A percentile compares a stretch with the other conserved stretches of the same genome.
These are phyloP conservation scores for Closterium sp. DNA, from an alignment of 139 green algal species.

Conservation along the genomic window DNA sequence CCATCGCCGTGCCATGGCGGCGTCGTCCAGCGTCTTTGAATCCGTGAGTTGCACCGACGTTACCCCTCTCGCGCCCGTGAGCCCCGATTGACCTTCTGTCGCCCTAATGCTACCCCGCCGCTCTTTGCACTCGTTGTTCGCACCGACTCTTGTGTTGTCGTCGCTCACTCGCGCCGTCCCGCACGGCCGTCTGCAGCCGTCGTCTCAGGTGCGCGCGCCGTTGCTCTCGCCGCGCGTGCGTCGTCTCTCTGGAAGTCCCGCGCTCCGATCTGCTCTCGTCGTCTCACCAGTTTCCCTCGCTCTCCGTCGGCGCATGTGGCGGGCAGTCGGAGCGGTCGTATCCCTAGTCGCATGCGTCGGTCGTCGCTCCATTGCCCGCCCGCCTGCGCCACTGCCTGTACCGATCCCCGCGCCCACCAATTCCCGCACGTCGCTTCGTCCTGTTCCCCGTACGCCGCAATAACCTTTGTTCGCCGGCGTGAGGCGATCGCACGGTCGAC, in stretches of 20 bases:
- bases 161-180: background rate
- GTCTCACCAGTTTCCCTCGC: background rate
- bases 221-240: background rate
- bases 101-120: background rate
- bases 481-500: background rate
- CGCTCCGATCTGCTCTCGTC: background rate
- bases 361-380: background rate
- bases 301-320: background rate
- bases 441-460: background rate
- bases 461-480: too few species aligned
- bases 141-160: background rate
- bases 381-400: background rate
- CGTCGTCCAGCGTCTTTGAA: background rate
- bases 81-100: background rate
- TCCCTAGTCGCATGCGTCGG: background rate
- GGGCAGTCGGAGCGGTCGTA: background rate
- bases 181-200: background rate
- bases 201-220: too few species aligned
- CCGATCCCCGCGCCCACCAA: background rate
- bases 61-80: background rate
- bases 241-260: too few species aligned
- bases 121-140: background rate
- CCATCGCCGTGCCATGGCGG: background rate
- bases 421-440: background rate
- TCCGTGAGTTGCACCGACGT: background rate